These are phyloP conservation scores for Phytopythium chamaehyphon DNA, from an alignment of 352 stramenopile genomes.

Conservation along the genomic window DNA sequence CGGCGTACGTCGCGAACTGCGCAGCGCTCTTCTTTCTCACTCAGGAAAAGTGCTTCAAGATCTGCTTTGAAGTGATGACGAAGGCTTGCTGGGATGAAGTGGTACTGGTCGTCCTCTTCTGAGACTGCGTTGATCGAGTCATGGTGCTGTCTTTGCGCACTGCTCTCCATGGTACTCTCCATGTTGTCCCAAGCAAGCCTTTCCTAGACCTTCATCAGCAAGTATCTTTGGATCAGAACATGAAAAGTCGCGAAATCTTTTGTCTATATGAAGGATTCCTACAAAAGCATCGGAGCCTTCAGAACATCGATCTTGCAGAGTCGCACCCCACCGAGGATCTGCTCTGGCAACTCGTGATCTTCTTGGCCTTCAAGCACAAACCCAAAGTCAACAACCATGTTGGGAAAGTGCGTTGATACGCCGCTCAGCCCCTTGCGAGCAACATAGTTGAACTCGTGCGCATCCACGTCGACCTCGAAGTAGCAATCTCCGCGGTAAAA, in stretches of 20 bases:
- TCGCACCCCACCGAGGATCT: conserved; percentile 69
- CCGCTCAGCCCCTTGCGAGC: conserved; percentile 69
- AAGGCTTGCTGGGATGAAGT: conserved; percentile 35
- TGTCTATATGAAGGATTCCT: no score
- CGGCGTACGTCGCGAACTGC: conserved; percentile 34
- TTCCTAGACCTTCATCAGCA: conserved; percentile 7
- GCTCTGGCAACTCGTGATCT: conserved; percentile 68
- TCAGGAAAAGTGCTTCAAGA: conserved; percentile 1
- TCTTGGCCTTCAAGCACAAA: conserved; percentile 81
- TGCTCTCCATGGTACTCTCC: background rate
- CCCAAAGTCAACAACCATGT: conserved; percentile 84
- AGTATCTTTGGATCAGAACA: background rate
- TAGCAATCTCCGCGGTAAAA: conserved; percentile 71
- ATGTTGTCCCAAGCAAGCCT: no score
- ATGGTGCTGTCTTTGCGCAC: background rate
- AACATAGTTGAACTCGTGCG: conserved; percentile 83
- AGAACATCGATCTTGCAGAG: conserved; percentile 76
- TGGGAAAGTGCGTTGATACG: conserved; percentile 67
- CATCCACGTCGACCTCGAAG: conserved; percentile 82
- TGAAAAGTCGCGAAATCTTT: no score
- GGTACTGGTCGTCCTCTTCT: conserved; percentile 23
- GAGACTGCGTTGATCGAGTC: conserved; percentile 1
- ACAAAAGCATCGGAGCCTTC: conserved; percentile 28
- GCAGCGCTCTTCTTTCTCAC: conserved; percentile 11
- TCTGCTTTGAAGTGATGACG: conserved; percentile 53